Evolutionary conservation across 768 basidiomycete genomes (phyloP).

Genomic region (Phlebiopsis gigantea): DNA sequence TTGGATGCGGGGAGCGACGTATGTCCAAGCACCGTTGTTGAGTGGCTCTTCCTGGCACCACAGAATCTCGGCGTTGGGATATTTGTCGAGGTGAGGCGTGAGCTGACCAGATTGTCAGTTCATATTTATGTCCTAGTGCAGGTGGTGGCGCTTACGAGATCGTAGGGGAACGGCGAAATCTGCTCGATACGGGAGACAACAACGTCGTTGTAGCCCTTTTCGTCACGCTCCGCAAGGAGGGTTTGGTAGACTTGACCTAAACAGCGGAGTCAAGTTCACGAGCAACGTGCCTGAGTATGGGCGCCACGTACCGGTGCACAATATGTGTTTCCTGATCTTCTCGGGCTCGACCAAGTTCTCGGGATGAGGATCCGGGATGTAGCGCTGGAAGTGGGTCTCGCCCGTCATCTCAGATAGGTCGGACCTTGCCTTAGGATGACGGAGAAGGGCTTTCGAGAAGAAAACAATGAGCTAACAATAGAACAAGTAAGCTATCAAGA

Average conservation of each 20-base stretch:
- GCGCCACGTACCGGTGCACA: slow-evolving; percentile 64
- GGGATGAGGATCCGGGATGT: slow-evolving; percentile 78
- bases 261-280: neutral
- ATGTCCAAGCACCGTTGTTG: slow-evolving; percentile 97
- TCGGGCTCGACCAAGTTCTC: slow-evolving; percentile 74
- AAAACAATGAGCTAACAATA: slow-evolving; percentile 72
- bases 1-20: slow-evolving; percentile 88
- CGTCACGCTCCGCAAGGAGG: slow-evolving; percentile 85
- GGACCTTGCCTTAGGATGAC: slow-evolving; percentile 90
- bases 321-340: slow-evolving; percentile 85
- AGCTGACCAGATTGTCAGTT: too few relatives aligned
- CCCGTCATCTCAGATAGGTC: slow-evolving; percentile 82
- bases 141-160: slow-evolving; percentile 65
- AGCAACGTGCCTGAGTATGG: neutral
- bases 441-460: slow-evolving; percentile 95
- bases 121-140: too few relatives aligned
- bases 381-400: slow-evolving; percentile 90
- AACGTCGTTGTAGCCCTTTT: slow-evolving; percentile 85
- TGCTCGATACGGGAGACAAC: slow-evolving; percentile 95
- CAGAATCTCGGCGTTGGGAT: slow-evolving; percentile 88
- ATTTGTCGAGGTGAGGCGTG: slow-evolving; percentile 91
- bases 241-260: slow-evolving; percentile 91
- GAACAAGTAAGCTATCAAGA: neutral
- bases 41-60: slow-evolving; percentile 94
- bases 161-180: slow-evolving; percentile 95